A percentile compares a stretch with the other conserved stretches of the same genome.
Conservation (phyloP, 2,329 filamentous ascomycete genomes). For the Thermothelomyces thermophilus region DNA sequence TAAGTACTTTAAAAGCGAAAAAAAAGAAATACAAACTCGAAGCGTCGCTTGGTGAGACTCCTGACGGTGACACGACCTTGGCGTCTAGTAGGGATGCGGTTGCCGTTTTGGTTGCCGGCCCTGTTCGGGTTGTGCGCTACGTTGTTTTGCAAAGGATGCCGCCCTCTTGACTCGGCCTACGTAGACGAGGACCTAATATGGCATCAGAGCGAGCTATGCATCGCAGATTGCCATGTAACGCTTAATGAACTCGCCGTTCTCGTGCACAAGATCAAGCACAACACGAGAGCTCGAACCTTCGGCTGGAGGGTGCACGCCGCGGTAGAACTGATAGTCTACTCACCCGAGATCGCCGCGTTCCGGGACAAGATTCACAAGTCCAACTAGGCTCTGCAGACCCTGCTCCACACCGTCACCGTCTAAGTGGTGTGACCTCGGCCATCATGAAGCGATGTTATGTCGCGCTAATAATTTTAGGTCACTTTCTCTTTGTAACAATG, state of each 20-base stretch:
- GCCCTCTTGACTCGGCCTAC: not conserved
- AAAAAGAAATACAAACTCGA: no score
- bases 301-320: not conserved
- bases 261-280: not conserved
- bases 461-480: not conserved
- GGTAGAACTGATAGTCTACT: not conserved
- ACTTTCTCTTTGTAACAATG: not conserved
- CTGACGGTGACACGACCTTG: no score
- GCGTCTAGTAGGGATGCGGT: no score
- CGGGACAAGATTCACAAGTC: constrained; percentile 1
- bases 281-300: not conserved
- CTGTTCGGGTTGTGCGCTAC: no score
- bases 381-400: not conserved
- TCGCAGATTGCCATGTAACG: not conserved
- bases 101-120: no score
- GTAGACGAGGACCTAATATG: not conserved
- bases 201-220: not conserved
- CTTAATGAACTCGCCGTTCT: not conserved
- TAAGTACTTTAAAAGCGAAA: no score
- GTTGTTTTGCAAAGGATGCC: not conserved
- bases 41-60: no score
- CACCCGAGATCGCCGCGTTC: not conserved
- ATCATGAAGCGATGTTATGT: not conserved
- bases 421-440: not conserved
- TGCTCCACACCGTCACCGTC: not conserved